Percentiles rank a stretch among this genome's conserved stretches.
phyloP scores from a whole-genome alignment of 2,329 filamentous ascomycete species.

The Monilinia fructigena region DNA sequence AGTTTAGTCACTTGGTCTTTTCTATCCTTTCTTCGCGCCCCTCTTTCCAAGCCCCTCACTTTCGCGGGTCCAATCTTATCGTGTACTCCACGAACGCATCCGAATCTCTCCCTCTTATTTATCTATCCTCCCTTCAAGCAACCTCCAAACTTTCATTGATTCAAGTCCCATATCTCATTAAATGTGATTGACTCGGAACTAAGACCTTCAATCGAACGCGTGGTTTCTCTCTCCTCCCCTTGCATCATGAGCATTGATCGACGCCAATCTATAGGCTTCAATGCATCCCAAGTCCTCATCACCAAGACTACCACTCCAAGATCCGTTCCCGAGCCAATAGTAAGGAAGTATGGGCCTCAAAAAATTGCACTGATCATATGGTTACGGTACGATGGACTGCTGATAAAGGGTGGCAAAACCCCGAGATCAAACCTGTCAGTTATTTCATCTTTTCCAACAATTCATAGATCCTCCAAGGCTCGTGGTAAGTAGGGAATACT shows the following conservation, averaged over 20 bases:
- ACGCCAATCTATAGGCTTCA: constrained; percentile 41
- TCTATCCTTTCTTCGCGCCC: background rate
- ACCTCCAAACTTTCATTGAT: background rate
- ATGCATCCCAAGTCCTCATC: constrained; percentile 59
- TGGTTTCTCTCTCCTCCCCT: background rate
- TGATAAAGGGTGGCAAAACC: constrained; percentile 66
- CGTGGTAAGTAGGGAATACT: background rate
- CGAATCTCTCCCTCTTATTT: background rate
- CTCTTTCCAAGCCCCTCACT: background rate
- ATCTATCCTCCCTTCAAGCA: too few species aligned
- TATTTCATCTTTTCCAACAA: background rate
- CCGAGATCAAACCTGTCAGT: constrained; percentile 72
- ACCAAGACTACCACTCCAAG: constrained; percentile 49
- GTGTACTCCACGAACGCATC: background rate
- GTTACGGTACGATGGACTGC: constrained; percentile 67
- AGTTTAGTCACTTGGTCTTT: too few species aligned
- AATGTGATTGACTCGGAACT: background rate
- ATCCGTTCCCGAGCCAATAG: constrained; percentile 44
- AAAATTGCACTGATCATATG: constrained; percentile 74
- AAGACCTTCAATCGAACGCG: background rate
- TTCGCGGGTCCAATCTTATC: too few species aligned
- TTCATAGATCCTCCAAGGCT: background rate
- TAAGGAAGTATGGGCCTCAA: constrained; percentile 23
- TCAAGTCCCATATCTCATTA: background rate
- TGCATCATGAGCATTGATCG: background rate